phyloP scores from a whole-genome alignment of 1,139 yeast species.

The Yamadazyma membranifaciens region DNA sequence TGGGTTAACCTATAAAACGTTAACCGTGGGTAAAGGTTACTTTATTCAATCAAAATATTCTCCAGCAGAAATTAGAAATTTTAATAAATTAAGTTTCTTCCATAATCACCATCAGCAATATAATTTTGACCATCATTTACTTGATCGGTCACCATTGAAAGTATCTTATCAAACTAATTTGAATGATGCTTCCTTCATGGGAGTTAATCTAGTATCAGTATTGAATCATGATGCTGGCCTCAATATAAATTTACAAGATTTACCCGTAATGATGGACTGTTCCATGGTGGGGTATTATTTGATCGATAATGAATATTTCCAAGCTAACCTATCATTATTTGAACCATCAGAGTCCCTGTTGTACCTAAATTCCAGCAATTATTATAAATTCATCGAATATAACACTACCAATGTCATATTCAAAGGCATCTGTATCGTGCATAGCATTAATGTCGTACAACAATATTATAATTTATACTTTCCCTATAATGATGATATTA shows the following conservation, averaged over 20 bases:
- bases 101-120: constrained; percentile 42
- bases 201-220: constrained; percentile 37
- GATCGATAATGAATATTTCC: constrained; percentile 21
- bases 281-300: constrained; percentile 51
- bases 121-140: constrained; percentile 49
- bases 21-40: constrained; percentile 26
- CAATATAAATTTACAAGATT: constrained; percentile 34
- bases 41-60: constrained; percentile 38
- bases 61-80: constrained; percentile 51
- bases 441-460: constrained; percentile 52
- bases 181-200: constrained; percentile 23
- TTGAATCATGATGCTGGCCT: constrained; percentile 28
- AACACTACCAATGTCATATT: constrained; percentile 17
- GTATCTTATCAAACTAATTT: constrained; percentile 37
- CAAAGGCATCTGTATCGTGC: constrained; percentile 52
- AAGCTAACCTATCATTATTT: constrained; percentile 7
- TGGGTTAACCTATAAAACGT: constrained; percentile 20
- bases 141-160: constrained; percentile 47
- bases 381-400: constrained; percentile 15
- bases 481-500: constrained; percentile 31
- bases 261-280: constrained; percentile 49
- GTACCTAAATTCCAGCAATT: constrained; percentile 20
- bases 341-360: constrained; percentile 13
- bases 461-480: constrained; percentile 55
- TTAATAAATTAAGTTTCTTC: constrained; percentile 52